A percentile compares a stretch with the other conserved stretches of the same genome.
Evolutionary conservation across 1,139 yeast species (phyloP).

Genomic region (Pichia sp.): DNA sequence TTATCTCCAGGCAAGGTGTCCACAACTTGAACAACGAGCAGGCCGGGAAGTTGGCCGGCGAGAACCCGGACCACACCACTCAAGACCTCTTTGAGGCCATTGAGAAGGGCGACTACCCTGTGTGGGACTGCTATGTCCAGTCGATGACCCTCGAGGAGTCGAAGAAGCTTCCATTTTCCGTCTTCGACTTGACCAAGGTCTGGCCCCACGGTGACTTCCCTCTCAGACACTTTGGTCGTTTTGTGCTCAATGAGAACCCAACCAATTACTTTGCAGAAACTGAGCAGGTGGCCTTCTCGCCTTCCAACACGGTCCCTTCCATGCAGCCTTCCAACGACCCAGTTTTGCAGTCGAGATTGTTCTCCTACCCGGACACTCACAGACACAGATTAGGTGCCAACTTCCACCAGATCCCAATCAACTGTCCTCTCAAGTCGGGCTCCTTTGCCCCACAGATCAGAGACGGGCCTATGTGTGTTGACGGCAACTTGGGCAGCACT

Average conservation of each 20-base stretch:
- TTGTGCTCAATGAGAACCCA: constrained; percentile 68
- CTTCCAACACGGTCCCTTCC: constrained; percentile 80
- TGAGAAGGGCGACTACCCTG: constrained; percentile 56
- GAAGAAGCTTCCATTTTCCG: constrained; percentile 50
- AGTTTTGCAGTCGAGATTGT: constrained; percentile 77
- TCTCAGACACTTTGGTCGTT: constrained; percentile 67
- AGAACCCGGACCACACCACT: constrained; percentile 61
- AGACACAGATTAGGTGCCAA: constrained; percentile 65
- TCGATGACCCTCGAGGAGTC: constrained; percentile 73
- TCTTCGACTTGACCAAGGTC: constrained; percentile 71
- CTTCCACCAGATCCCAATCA: constrained; percentile 71
- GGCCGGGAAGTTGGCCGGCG: constrained; percentile 52
- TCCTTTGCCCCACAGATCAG: constrained; percentile 54
- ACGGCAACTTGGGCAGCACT: constrained; percentile 78
- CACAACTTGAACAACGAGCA: constrained; percentile 54
- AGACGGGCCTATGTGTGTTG: constrained; percentile 82
- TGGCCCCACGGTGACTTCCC: constrained; percentile 82
- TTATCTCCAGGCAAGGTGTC: constrained; percentile 59
- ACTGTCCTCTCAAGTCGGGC: constrained; percentile 54
- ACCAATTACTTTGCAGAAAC: constrained; percentile 76
- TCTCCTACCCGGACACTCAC: constrained; percentile 85
- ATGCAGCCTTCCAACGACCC: constrained; percentile 86
- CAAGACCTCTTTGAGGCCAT: constrained; percentile 56
- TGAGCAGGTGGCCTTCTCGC: constrained; percentile 80
- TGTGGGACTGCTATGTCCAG: constrained; percentile 65